Evolutionary conservation across 805 yeast genomes (phyloP), one percentile per base, ranked within the genome.

Genomic region (Ogataea trehalophila): DNA sequence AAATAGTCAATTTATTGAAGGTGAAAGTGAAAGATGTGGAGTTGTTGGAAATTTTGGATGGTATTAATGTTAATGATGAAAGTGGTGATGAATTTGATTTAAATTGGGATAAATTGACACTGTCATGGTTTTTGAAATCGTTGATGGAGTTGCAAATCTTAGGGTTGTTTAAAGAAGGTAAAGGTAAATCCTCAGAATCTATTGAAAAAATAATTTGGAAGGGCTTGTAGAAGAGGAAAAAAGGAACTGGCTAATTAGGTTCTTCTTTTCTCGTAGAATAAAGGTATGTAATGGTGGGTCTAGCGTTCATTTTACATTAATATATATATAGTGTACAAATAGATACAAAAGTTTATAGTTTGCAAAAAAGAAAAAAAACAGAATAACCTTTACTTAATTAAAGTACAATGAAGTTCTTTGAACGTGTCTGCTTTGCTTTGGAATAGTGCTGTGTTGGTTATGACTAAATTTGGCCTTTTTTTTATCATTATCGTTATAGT

Each of bases 41-140:
- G 5, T 33, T 42, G 22, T 11, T 39, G 15, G 45, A 39, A 4
- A 34, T 42, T 18, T 33, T 29, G 8, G 40, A 37, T 16, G 26
- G 42, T 17, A 3, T 20, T 18, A 31, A 49, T 33, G 41, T 42
- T 15, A 36, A 37, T 34, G 47, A 36, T 31, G 61, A 60, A 7
- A 74, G 72, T 5, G 65, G 60, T 6, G 65, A 62, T 16, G 76
- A 73, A 14, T 65, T 26, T 26, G 31, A 26, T 26, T 26, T 59
- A 1, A 70, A 68, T 8, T 86, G 94, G 89, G 83, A 83, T 40
- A 76, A 79, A 50, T 56, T 83, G 41, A 68, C 81, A 0, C 69
- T 85, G 54, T 77, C 88, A 4, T 79, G 94, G 79, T 90, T 90
- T 60, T 67, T 86, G 50, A 91, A 86, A 55, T 81, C 81, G 17